Percentiles rank a stretch among this genome's conserved stretches.
Evolutionary conservation across 441 rosid genomes (phyloP).

Genomic region (Viola pubescens): DNA sequence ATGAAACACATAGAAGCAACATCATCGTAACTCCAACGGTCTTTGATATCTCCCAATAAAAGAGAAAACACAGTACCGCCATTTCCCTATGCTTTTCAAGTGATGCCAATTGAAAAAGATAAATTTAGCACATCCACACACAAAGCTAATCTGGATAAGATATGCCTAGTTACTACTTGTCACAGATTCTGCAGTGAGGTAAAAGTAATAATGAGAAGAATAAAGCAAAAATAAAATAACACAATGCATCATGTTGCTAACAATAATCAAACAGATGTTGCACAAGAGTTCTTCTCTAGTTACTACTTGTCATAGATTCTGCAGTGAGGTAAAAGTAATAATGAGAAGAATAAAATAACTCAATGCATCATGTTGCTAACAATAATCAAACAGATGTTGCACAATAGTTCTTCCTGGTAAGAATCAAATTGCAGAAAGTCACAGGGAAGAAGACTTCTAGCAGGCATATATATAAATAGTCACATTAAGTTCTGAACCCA

Average conservation of each 20-base stretch:
- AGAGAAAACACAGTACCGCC: not conserved
- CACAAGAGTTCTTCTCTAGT: not conserved
- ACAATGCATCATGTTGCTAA: not conserved
- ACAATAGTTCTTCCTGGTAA: not conserved
- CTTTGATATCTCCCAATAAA: not conserved
- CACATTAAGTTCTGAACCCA: constrained; percentile 9
- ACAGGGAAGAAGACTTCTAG: not conserved
- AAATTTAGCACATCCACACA: too few species aligned
- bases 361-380: not conserved
- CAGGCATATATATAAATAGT: not conserved
- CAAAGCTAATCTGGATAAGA: too few species aligned
- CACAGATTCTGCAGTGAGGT: too few species aligned
- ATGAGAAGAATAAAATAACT: too few species aligned
- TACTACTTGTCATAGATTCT: too few species aligned
- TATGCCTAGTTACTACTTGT: too few species aligned
- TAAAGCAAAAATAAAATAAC: too few species aligned
- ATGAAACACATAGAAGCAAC: not conserved
- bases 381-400: not conserved
- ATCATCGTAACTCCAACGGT: not conserved
- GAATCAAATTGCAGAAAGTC: not conserved
- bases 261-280: not conserved
- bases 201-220: too few species aligned
- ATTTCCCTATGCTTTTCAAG: not conserved
- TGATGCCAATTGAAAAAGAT: not conserved
- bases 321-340: too few species aligned